Evolutionary conservation across 2,329 filamentous ascomycete species (phyloP).

Genomic region (Rhynchosporium secalis): DNA sequence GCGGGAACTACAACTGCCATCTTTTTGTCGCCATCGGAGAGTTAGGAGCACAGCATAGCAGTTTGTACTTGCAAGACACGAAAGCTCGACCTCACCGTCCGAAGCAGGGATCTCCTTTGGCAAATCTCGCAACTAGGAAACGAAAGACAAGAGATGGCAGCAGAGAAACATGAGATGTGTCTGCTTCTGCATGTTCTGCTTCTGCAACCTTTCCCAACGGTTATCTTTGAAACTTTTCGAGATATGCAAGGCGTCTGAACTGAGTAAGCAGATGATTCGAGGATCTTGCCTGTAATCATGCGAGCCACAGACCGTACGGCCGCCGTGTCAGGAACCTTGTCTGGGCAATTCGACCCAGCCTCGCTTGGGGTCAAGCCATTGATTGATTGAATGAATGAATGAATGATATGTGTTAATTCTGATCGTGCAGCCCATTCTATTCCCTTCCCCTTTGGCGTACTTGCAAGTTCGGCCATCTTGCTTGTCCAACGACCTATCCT

Average conservation of each 20-base stretch:
- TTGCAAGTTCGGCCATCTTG: no score
- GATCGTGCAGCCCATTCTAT: no score
- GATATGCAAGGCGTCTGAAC: slow-evolving; percentile 2
- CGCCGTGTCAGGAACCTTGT: background rate
- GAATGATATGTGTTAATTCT: no score
- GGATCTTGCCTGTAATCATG: background rate
- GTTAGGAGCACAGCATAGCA: no score
- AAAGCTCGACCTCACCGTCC: no score
- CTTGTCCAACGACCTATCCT: background rate
- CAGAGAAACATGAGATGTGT: background rate
- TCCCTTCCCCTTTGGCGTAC: no score
- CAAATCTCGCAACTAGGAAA: background rate
- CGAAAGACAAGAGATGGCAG: background rate
- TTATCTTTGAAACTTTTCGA: slow-evolving; percentile 1
- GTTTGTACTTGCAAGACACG: no score
- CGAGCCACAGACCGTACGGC: background rate
- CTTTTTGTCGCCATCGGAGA: no score
- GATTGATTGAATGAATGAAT: no score
- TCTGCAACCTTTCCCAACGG: slow-evolving; percentile 1
- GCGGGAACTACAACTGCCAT: no score
- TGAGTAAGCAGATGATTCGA: background rate
- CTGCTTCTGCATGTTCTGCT: background rate
- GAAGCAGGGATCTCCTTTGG: no score
- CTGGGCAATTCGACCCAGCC: background rate
- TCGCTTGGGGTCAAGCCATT: background rate